These are phyloP conservation scores for Oemleria cerasiformis DNA, from an alignment of 306 rosid genomes.

Conservation along the genomic window DNA sequence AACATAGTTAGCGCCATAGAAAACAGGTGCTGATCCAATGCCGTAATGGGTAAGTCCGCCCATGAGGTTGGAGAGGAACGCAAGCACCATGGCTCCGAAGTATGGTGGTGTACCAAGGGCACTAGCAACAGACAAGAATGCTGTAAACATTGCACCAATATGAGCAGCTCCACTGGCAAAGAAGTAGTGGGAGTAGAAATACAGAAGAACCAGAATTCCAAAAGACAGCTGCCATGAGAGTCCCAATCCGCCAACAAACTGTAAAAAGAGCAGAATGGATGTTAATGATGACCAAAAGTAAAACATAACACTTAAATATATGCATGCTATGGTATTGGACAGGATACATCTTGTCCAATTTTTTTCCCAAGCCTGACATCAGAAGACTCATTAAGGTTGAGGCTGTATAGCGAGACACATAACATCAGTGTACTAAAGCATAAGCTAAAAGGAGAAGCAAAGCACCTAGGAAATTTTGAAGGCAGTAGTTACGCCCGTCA, in stretches of 20 bases:
- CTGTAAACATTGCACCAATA: slow-evolving; percentile 99
- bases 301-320: background rate
- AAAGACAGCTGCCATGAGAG: slow-evolving; percentile 94
- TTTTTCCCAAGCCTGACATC: background rate
- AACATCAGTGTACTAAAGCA: background rate
- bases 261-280: slow-evolving; percentile 26
- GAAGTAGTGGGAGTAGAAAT: slow-evolving; percentile 97
- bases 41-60: slow-evolving; percentile 99
- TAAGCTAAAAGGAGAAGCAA: background rate
- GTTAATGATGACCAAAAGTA: slow-evolving; percentile 6
- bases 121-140: slow-evolving; percentile 94
- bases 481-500: background rate
- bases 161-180: slow-evolving; percentile 99
- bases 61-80: slow-evolving; percentile 96
- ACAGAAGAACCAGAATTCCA: slow-evolving; percentile 91
- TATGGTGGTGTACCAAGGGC: slow-evolving; percentile 96
- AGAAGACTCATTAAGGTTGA: background rate
- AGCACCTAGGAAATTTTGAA: background rate
- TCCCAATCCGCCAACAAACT: slow-evolving; percentile 97
- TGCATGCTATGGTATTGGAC: background rate
- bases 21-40: slow-evolving; percentile 93
- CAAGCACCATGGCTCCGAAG: slow-evolving; percentile 81
- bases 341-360: background rate
- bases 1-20: slow-evolving; percentile 94
- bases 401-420: background rate